Conservation (phyloP, 306 rosid genomes). For the Fagus crenata region DNA sequence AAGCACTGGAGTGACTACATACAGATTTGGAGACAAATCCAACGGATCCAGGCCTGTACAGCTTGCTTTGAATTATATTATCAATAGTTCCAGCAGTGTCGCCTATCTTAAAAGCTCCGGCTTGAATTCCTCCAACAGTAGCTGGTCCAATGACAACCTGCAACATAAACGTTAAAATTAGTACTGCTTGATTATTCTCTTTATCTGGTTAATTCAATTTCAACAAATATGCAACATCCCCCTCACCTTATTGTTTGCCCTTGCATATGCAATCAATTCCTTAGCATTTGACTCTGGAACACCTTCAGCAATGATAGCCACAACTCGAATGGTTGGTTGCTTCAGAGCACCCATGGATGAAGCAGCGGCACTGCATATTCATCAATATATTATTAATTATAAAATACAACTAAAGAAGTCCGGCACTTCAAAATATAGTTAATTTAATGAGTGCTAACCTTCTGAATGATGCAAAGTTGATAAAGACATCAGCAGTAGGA, state of each 20-base stretch:
- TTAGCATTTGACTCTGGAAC: conserved; percentile 93
- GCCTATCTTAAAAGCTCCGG: conserved; percentile 98
- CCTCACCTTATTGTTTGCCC: conserved; percentile 87
- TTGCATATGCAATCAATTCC: conserved; percentile 92
- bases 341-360: conserved; percentile 88
- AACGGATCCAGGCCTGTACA: conserved; percentile 99
- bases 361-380: conserved; percentile 82
- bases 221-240: conserved; percentile 19
- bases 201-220: conserved; percentile 18
- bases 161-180: conserved; percentile 33
- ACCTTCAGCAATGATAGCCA: conserved; percentile 97
- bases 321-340: conserved; percentile 94
- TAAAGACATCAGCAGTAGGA: conserved; percentile 98
- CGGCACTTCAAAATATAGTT: background rate
- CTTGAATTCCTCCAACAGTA: conserved; percentile 99
- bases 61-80: conserved; percentile 87
- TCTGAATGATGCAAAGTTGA: conserved; percentile 95
- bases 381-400: conserved; percentile 25
- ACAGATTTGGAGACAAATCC: conserved; percentile 99
- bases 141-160: conserved; percentile 98
- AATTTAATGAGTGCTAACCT: conserved; percentile 51
- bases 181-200: conserved; percentile 20
- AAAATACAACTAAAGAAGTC: background rate
- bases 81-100: conserved; percentile 99
- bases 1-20: conserved; percentile 38